Evolutionary conservation across 2,329 filamentous ascomycete species (phyloP), one percentile per base, ranked within the genome.

Genomic region (Zasmidium citrigriseum): DNA sequence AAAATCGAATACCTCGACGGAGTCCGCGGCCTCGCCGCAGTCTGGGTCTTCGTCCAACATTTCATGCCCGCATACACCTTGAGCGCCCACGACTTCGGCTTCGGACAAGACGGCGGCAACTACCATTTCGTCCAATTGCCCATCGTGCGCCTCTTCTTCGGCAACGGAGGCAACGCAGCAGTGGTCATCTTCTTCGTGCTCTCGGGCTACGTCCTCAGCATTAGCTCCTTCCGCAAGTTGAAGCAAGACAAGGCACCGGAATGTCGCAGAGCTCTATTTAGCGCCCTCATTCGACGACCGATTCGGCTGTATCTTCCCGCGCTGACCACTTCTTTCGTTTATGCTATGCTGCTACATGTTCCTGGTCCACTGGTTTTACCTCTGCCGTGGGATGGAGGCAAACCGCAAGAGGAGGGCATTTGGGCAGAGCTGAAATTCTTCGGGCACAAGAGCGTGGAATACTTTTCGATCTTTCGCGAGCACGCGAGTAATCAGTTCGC

Each of bases 1-100:
- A 55, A 55, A 7, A 57, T 48, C 4, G 54, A 57, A 18, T 86
- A 83, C 62, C 77, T 86, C 7, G 86, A 89, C 64, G 86, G 86
- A 11, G 74, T 89, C 7, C 77, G 87, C 61, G 86, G 87, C 1
- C 85, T 89, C 59, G 86, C 86, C 5, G 84, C 86, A 9, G 78
- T 89, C 23, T 67, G 88, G 20, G 86, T 89, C 16, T 89, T 87
- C 69, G 77, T 82, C 64, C 83, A 86, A 57, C 83, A 87, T 70
- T 79, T 86, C 69, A 72, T 82, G 61, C 55, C 62, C 51, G 64
- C 61, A 58, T 62, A 57, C 41, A 24, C 18, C 7, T 61, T 62
- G 25, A 64, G 59, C n/a, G 59, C 58, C 12, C 11, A 79, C 77
- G 53, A 86, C 34, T 54, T 63, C 23, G 61, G 63, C 20, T 62